These are phyloP conservation scores for Typha latifolia DNA, from an alignment of 176 grass and related monocot species.

Conservation along the genomic window DNA sequence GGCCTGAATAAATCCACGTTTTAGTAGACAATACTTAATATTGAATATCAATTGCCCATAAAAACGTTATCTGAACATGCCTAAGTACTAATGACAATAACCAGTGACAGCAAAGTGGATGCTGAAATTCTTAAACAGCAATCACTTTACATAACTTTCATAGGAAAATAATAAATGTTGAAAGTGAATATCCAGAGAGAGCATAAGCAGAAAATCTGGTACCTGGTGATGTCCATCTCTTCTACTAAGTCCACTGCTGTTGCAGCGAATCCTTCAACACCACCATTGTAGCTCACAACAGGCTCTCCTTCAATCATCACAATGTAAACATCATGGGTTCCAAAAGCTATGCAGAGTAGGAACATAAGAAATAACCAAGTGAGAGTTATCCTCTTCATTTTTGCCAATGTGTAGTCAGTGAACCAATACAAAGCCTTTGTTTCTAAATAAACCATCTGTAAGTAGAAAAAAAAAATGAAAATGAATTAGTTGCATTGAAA, in stretches of 20 bases:
- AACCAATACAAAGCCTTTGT: not conserved
- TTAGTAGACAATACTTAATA: too few relatives aligned
- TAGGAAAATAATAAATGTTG: too few relatives aligned
- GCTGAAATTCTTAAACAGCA: too few relatives aligned
- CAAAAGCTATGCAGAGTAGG: conserved; percentile 34
- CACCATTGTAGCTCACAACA: conserved; percentile 67
- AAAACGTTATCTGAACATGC: too few relatives aligned
- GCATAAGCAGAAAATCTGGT: not conserved
- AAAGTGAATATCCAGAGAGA: not conserved
- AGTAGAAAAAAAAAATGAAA: not conserved
- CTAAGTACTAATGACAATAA: too few relatives aligned
- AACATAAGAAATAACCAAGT: conserved; percentile 42
- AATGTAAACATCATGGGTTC: conserved; percentile 79
- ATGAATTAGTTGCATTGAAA: not conserved
- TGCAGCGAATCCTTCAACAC: conserved; percentile 56
- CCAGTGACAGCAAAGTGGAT: too few relatives aligned
- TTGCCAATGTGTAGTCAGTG: not conserved
- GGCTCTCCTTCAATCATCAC: conserved; percentile 85
- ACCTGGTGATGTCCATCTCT: conserved; percentile 82
- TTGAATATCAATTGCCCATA: too few relatives aligned
- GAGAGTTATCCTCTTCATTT: conserved; percentile 45
- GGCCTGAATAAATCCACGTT: too few relatives aligned
- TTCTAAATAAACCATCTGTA: conserved; percentile 22
- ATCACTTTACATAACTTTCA: too few relatives aligned
- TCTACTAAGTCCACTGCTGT: conserved; percentile 59